Evolutionary conservation across 2,329 filamentous ascomycete genomes (phyloP).

Genomic region (Ophiocordyceps robertsii): DNA sequence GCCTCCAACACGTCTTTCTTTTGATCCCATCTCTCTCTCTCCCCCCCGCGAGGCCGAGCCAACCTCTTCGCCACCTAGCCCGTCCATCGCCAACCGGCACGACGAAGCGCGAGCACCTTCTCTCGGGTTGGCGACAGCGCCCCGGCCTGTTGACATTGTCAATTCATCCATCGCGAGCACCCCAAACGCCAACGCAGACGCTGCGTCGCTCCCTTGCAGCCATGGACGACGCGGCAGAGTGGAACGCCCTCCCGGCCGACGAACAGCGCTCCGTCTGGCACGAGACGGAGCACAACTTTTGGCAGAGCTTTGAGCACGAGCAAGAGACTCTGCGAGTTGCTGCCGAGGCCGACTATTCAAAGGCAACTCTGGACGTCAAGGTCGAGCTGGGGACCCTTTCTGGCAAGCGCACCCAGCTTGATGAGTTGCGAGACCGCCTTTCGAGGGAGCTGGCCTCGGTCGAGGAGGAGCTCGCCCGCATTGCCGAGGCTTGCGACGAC

Average conservation of each 20-base stretch:
- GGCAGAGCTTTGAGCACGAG: slow-evolving; percentile 13
- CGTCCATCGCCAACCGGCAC: too few relatives aligned
- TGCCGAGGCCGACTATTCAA: slow-evolving; percentile 13
- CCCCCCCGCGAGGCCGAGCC: neutral
- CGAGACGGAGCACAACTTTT: slow-evolving; percentile 22
- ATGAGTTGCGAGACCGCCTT: slow-evolving; percentile 14
- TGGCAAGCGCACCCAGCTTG: slow-evolving; percentile 13
- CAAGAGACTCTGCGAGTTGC: slow-evolving; percentile 10
- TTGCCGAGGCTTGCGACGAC: slow-evolving; percentile 15
- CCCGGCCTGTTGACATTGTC: too few relatives aligned
- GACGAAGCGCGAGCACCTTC: too few relatives aligned
- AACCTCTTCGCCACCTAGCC: too few relatives aligned
- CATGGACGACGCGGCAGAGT: slow-evolving; percentile 10
- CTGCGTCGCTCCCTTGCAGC: too few relatives aligned
- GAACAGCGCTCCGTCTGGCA: slow-evolving; percentile 20
- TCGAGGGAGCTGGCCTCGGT: slow-evolving; percentile 16
- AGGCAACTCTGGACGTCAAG: slow-evolving; percentile 11
- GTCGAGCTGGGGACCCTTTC: slow-evolving; percentile 15
- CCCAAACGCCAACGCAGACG: too few relatives aligned
- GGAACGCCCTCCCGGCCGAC: slow-evolving; percentile 16
- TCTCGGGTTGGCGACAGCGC: too few relatives aligned
- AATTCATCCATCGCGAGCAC: too few relatives aligned
- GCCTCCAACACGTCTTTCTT: neutral
- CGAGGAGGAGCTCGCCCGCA: slow-evolving; percentile 24
- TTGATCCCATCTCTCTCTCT: neutral